Conservation (phyloP, 306 rosid genomes). For the Trifolium pratense region DNA sequence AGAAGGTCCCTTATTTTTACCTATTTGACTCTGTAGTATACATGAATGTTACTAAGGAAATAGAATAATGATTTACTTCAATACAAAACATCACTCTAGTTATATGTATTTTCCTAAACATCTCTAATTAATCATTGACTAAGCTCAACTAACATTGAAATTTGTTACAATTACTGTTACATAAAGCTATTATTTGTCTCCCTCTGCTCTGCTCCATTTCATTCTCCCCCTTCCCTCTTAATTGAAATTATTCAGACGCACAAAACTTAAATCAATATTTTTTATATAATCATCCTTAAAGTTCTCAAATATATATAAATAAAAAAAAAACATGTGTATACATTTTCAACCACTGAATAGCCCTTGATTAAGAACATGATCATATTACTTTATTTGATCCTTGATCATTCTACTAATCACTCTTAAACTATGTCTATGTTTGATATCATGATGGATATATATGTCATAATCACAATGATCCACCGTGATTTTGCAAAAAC, state of each 20-base stretch:
- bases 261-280: neutral
- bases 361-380: neutral
- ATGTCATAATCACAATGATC: no score
- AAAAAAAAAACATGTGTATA: neutral
- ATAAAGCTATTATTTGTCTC: neutral
- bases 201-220: conserved; percentile 15
- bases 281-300: neutral
- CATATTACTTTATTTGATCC: neutral
- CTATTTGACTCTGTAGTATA: neutral
- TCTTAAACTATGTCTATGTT: no score
- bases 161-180: neutral
- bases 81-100: neutral
- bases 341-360: neutral
- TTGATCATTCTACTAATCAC: neutral
- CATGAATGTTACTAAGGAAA: neutral
- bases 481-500: no score
- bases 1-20: neutral
- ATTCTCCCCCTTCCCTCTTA: conserved; percentile 3
- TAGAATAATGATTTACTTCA: neutral
- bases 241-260: neutral
- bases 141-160: neutral
- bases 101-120: neutral
- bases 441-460: no score
- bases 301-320: neutral
- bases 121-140: neutral